Conservation (phyloP, 805 yeast genomes). For the Ogataea angusta region DNA sequence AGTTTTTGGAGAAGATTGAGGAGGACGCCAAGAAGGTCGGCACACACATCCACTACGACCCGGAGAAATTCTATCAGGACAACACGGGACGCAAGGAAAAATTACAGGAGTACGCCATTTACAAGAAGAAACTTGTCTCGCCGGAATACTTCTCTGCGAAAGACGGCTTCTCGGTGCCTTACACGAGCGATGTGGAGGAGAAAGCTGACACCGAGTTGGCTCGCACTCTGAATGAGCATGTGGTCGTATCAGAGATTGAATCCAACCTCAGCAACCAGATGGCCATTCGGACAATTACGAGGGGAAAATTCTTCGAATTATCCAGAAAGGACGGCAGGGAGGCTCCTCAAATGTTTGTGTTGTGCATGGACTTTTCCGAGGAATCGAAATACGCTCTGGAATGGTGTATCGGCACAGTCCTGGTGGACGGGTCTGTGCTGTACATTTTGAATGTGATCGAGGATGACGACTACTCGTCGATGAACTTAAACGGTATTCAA, state of each 20-base stretch:
- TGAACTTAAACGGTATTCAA: conserved; percentile 35
- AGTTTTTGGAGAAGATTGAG: conserved; percentile 29
- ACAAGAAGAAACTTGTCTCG: conserved; percentile 57
- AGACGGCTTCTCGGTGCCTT: conserved; percentile 45
- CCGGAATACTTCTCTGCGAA: conserved; percentile 41
- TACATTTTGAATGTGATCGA: conserved; percentile 65
- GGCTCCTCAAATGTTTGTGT: conserved; percentile 56
- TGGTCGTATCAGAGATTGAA: conserved; percentile 53
- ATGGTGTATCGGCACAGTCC: conserved; percentile 83
- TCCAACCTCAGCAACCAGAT: conserved; percentile 51
- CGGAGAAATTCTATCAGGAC: conserved; percentile 50
- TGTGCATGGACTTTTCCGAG: conserved; percentile 79
- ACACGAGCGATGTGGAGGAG: conserved; percentile 66
- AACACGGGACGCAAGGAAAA: conserved; percentile 46
- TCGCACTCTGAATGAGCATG: conserved; percentile 47
- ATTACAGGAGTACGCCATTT: conserved; percentile 54
- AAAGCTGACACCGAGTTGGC: conserved; percentile 61
- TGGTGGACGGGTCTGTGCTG: conserved; percentile 78
- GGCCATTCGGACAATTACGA: conserved; percentile 64
- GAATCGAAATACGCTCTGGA: conserved; percentile 82
- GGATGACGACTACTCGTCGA: conserved; percentile 36
- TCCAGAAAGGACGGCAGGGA: conserved; percentile 17
- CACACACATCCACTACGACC: conserved; percentile 40
- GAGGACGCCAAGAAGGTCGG: conserved; percentile 36
- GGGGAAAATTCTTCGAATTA: conserved; percentile 62